phyloP scores from a whole-genome alignment of 176 grass and related monocot genomes.

The Paspalum vaginatum region DNA sequence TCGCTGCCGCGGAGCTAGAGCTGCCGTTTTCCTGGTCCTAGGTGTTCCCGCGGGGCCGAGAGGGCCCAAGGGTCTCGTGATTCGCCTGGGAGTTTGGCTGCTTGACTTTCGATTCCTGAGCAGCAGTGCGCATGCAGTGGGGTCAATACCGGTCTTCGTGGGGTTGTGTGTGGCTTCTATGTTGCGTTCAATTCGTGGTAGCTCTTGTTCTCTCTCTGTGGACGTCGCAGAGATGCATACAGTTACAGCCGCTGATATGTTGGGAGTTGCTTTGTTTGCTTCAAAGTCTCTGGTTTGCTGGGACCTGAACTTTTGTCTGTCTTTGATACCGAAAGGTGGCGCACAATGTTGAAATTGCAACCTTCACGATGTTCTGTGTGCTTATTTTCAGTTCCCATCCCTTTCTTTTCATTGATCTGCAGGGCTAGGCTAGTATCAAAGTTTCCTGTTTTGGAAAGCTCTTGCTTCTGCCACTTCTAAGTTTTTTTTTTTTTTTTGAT shows the following conservation, averaged over 20 bases:
- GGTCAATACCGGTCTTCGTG: background rate
- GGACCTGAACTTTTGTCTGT: background rate
- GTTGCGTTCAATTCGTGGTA: conserved; percentile 5
- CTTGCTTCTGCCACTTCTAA: background rate
- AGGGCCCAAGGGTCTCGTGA: background rate
- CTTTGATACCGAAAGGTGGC: background rate
- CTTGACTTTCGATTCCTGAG: background rate
- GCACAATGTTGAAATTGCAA: background rate
- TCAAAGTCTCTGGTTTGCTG: conserved; percentile 3
- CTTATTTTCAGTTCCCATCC: background rate
- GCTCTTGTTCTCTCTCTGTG: conserved; percentile 1
- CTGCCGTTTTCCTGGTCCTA: background rate
- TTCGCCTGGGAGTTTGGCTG: conserved; percentile 16
- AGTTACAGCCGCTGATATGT: background rate
- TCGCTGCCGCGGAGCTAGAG: conserved; percentile 4
- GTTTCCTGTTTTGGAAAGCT: background rate
- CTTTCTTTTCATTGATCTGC: background rate
- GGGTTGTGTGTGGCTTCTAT: background rate
- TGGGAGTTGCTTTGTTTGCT: background rate
- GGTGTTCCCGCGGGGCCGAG: background rate
- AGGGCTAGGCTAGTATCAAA: background rate
- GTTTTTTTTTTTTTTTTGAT: background rate
- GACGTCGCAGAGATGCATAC: background rate
- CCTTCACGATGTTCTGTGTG: background rate
- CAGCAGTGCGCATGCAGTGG: conserved; percentile 8